A percentile compares a stretch with the other conserved stretches of the same genome.
Evolutionary conservation across 2,329 filamentous ascomycete genomes (phyloP).

Genomic region (Pseudocercospora macadamiae): DNA sequence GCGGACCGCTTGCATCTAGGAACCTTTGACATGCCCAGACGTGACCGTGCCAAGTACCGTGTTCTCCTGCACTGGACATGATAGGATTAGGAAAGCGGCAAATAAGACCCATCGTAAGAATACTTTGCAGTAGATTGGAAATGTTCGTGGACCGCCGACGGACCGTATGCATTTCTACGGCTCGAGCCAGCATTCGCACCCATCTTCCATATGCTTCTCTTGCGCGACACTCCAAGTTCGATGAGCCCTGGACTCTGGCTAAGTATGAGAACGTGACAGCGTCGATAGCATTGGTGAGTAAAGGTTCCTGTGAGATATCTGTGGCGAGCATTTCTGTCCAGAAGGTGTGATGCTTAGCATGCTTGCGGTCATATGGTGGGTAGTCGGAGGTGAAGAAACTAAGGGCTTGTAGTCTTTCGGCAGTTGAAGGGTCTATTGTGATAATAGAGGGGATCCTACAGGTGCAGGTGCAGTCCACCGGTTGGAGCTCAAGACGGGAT

Average conservation of each 20-base stretch:
- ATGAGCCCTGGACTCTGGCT: not conserved
- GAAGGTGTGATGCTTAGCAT: not conserved
- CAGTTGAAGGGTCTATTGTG: not conserved
- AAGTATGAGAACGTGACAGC: not conserved
- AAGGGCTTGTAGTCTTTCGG: not conserved
- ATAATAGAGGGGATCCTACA: not conserved
- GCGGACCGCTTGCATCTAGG: not conserved
- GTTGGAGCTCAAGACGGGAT: not conserved
- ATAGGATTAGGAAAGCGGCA: not conserved
- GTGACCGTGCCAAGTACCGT: not conserved
- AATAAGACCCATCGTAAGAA: not conserved
- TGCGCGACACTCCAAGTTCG: not conserved
- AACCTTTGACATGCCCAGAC: not conserved
- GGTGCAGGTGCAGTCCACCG: not conserved
- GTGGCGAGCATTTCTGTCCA: not conserved
- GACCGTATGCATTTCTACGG: not conserved
- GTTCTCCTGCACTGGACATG: not conserved
- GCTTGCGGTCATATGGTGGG: not conserved
- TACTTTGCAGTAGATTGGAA: not conserved
- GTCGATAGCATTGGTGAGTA: not conserved
- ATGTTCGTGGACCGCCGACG: not conserved
- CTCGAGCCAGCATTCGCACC: not conserved
- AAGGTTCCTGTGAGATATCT: not conserved
- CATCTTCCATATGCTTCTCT: not conserved
- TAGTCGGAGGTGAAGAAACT: not conserved